Base-by-base conservation (phyloP, 371 early-diverging fungal species). In the Batkoa obscura region DNA sequence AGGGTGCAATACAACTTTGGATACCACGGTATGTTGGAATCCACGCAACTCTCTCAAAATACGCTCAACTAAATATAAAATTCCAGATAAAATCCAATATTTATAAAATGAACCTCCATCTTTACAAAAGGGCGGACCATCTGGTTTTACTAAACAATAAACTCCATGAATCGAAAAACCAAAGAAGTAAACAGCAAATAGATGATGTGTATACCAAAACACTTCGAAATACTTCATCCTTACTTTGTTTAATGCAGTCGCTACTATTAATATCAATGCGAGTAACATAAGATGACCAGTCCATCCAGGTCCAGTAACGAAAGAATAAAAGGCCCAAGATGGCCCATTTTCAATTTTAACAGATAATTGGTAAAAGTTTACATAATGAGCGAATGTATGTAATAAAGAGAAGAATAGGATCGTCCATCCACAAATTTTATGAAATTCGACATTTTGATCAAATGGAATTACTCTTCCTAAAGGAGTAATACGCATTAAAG, bases 191-290 rank as follows among this genome's bases (percentile, higher is more conserved):
- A 88, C 64, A 52, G 83, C 64, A 59, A 86, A 88, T 45, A 88
- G 68, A 61, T 89, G 90, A 64, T 89, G 90, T 51, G 80, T 73
- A 65, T 83, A 85, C 82, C 83, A 88, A 63, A 89, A 89, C 56
- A 72, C 51, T 64, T 89, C 86, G 65, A 85, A 88, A 64, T 82
- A 67, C 64, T 72, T 72, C 42, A 71, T 57, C 8, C 83, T 68
- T 33, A 82, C 71, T 13, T 67, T 68, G 23, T 74, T 69, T n/a
- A 73, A 54, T 9, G 85, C 79, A 0, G 84, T 79, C 9, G 79
- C 67, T 36, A 77, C 74, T 69, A 89, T 88, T 15, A 79, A 65
- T 46, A 84, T 62, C 53, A 89, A 72, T 23, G 73, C 62, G 42
- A 81, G 54, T 35, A 83, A 58, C 69, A 85, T 79, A 34, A 85